Conservation (phyloP, 1,284 basidiomycete species). For the Puccinia triticina region DNA sequence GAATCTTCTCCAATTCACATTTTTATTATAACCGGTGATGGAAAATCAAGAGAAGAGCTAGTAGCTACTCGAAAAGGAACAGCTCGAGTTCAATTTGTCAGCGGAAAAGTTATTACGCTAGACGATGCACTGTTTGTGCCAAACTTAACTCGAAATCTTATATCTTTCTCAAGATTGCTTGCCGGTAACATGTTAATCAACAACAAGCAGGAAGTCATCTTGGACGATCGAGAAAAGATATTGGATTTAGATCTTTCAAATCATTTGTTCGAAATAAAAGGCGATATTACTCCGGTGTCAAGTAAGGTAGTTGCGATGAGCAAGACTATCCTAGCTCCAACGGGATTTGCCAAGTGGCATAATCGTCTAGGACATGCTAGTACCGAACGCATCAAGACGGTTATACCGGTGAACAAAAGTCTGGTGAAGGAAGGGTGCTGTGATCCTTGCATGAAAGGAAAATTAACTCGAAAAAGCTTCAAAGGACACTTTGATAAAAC, state of each 20-base stretch:
- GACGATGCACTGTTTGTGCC: not conserved
- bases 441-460: slow-evolving; percentile 15
- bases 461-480: not conserved
- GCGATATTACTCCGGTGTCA: not conserved
- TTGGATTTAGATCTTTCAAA: not conserved
- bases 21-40: not conserved
- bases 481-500: not conserved
- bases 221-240: not conserved
- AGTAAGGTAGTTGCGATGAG: not conserved
- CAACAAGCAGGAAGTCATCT: not conserved
- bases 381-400: not conserved
- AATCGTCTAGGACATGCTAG: not conserved
- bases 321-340: not conserved
- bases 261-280: not conserved
- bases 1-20: not conserved
- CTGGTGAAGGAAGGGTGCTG: not conserved
- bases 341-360: not conserved
- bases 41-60: not conserved
- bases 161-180: not conserved
- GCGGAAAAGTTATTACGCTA: not conserved
- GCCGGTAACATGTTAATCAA: too few relatives aligned
- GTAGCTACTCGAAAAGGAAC: not conserved
- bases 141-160: not conserved
- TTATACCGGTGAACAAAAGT: not conserved
- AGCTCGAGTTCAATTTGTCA: not conserved